Evolutionary conservation across 768 basidiomycete species (phyloP), one percentile per base, ranked within the genome.

Genomic region (Boletus bicolor): DNA sequence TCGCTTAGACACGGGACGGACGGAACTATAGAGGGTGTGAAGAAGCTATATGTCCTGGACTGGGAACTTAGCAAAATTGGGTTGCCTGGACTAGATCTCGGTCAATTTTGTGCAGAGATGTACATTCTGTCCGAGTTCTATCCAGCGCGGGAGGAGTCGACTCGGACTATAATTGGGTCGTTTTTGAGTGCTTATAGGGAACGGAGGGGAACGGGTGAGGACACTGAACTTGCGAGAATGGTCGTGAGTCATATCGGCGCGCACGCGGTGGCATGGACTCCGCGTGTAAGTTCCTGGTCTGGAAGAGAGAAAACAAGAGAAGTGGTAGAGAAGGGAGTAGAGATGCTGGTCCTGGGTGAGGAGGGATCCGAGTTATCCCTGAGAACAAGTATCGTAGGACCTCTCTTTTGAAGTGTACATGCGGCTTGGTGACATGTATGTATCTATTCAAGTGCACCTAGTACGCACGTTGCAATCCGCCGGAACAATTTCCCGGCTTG

Each of bases 51-150:
- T 41, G 72, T 87, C 36, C 60, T 87, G 44, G 87, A 88, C 66
- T 88, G 87, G 87, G 86, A 89, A 61, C 45, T 85, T 10, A 68
- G 76, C 37, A 86, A 78, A 68, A 73, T 79, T 0, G 85, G 86
- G n/a, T 53, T 83, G 28, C 73, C 77, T 5, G 84, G 79, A 4
- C 57, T 82, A 6, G 86, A 88, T 47, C 65, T 87, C 19, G 85
- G 85, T 1, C 85, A 88, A 58, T 78, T 87, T 55, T 79, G 77
- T 53, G 85, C 82, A 4, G 87, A 87, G 65, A 65, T 87, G 52
- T 72, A 79, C 63, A 72, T 75, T 24, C 64, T 86, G 24, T 72
- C 76, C 49, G 70, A 76, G 46, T 85, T 83, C 64, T 61, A 79
- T 50, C 75, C 78, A 1, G 65, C 66, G 15, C 75, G 76, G 44